Percentiles rank a stretch among this genome's conserved stretches.
phyloP scores from a whole-genome alignment of 306 rosid species.

The Albizia julibrissin region DNA sequence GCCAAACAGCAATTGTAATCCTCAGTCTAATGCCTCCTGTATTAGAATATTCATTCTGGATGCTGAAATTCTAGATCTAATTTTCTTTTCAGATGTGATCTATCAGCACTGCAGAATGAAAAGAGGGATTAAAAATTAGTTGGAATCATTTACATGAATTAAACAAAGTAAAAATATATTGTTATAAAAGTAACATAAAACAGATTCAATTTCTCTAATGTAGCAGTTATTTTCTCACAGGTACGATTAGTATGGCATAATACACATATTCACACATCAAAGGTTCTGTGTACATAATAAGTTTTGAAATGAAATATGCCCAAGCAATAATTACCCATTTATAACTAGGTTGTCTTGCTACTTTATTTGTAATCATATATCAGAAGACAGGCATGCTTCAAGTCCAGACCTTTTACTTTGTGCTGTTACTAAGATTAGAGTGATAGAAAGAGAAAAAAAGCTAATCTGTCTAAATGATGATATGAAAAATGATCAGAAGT shows the following conservation, averaged over 20 bases:
- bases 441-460: background rate
- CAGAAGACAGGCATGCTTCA: background rate
- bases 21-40: slow-evolving; percentile 18
- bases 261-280: background rate
- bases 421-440: background rate
- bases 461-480: background rate
- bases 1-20: slow-evolving; percentile 21
- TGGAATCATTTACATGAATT: background rate
- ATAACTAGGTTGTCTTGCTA: background rate
- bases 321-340: background rate
- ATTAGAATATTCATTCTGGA: slow-evolving; percentile 49
- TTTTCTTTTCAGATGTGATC: slow-evolving; percentile 89
- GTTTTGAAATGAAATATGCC: background rate
- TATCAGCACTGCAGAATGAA: slow-evolving; percentile 75
- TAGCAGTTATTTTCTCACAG: background rate
- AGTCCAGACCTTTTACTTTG: background rate
- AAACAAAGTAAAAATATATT: background rate
- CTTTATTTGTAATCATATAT: background rate
- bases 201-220: background rate
- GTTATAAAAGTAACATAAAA: background rate
- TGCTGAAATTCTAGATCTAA: slow-evolving; percentile 89
- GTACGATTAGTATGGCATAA: background rate
- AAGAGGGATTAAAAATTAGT: slow-evolving; percentile 22
- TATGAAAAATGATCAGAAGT: background rate
- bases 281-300: background rate